Evolutionary conservation across 805 yeast species (phyloP).

Genomic region (Metschnikowia colocasiae): DNA sequence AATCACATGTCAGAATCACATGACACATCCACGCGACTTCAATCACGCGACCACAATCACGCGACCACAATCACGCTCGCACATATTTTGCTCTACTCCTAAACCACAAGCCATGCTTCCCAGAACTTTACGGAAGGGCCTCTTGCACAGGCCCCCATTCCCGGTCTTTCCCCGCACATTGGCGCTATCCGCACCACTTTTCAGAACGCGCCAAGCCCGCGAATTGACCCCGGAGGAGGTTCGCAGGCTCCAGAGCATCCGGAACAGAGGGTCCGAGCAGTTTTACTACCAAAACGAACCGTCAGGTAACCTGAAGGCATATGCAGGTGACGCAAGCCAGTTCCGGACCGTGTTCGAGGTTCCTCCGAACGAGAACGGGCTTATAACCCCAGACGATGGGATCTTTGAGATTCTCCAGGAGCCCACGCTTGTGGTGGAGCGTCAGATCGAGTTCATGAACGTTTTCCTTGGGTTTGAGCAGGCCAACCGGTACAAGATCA

Average conservation of each 20-base stretch:
- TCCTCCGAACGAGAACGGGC: conserved; percentile 46
- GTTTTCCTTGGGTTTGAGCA: conserved; percentile 88
- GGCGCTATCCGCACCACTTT: neutral
- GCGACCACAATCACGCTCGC: neutral
- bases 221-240: conserved; percentile 39
- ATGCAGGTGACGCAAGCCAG: conserved; percentile 26
- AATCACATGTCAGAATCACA: too few species aligned
- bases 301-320: conserved; percentile 22
- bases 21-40: neutral
- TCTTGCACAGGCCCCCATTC: neutral
- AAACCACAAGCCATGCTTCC: neutral
- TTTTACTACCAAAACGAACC: conserved; percentile 30
- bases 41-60: neutral
- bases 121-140: neutral
- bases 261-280: conserved; percentile 6
- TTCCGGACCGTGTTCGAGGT: conserved; percentile 30
- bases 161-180: neutral
- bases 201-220: conserved; percentile 25
- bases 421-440: conserved; percentile 82
- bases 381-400: conserved; percentile 55
- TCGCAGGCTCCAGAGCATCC: conserved; percentile 17
- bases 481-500: conserved; percentile 71
- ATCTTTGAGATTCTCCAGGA: conserved; percentile 61
- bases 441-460: conserved; percentile 87
- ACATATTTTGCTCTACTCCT: too few species aligned